Base-by-base conservation (phyloP, 2,329 filamentous ascomycete genomes). In the Cryphonectria radicalis region DNA sequence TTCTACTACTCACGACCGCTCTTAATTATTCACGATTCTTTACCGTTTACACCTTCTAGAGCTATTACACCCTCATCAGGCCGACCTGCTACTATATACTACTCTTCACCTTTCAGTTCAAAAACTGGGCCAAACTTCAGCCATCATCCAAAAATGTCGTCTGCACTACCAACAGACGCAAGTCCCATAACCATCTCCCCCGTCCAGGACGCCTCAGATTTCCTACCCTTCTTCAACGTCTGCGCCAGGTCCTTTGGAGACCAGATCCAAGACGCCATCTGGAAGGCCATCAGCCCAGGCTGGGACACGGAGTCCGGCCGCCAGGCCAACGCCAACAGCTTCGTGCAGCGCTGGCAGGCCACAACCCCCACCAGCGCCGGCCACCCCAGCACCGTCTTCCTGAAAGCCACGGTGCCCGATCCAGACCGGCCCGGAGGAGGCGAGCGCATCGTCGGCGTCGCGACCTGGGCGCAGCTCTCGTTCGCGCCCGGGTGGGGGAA, bases 391-490 rank as follows among this genome's bases (percentile, higher is more conserved):
- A 84, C 82, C 0, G 68, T 88, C 1, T 88, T 86, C 72, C 79
- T 89, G 72, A 88, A 88, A 72, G 88, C 87, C 1, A 88, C 84
- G 0, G 63, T 88, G 1, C 77, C 82, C 0, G 77, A 79, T 69
- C 77, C 80, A 8, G 14, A 14, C 40, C 28, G 5, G 8, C 37
- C 35, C 1, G 25, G 28, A 11, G 63, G 28, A n/a, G 63, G 17
- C 17, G n/a, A 32, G 25, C 42, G 25, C 11, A 80, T 88, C n/a
- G 87, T 80, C 13, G 88, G 88, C 22, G 72, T 86, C 40, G 86
- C 88, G 3, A 84, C 89, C 69, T 90, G 88, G 88, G 75, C 80
- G 11, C 88, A 90, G 73, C 77, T 80, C 0, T 89, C 87, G 0
- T 77, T 80, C 8, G 82, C 88, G 0, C 79, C 82, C 1, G 87